Evolutionary conservation across 345 rosid genomes (phyloP), one percentile per base, ranked within the genome.

Genomic region (Eucalyptus sideroxylon): DNA sequence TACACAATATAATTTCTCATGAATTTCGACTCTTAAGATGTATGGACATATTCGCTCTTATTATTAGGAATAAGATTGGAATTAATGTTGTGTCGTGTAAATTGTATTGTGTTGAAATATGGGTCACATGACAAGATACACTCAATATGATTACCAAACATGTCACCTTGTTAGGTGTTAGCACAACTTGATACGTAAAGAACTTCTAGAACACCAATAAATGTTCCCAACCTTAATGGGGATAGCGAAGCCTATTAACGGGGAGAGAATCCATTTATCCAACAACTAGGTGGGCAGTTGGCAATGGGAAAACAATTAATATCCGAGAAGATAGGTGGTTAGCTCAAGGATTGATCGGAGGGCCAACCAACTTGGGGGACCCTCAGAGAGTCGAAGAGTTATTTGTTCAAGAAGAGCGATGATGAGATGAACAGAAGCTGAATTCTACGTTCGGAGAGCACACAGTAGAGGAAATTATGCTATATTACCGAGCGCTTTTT

Each of bases 401-500:
- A 10, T 24, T 56, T 56, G 30, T 56, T 23, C 3, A 56, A 56
- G 30, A 23, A 56, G 62, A 56, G 62, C 62, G 1, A 23, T 24
- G 30, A 56, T 56, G 8, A 1, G 30, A 56, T 56, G 62, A 56
- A 56, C 62, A 2, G 6, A 56, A 23, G 62, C 13, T 56, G 62
- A 56, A 56, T 56, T 56, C 14, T 0, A 24, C 0, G 30, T 56
- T 24, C 62, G 62, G 13, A 24, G 30, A 56, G 30, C 62, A 9
- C 13, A 56, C 13, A 1, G 27, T 2, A 9, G 6, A 56, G 30
- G 3, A 56, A 56, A 56, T 55, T 55, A 55, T 23, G 60, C 27
- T 55, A 0, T 9, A 0, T 23, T 0, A 4, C 5, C 1, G 11
- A 21, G 26, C 11, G 26, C 3, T 24, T 2, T 56, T 5, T 5